Evolutionary conservation across 2,329 filamentous ascomycete species (phyloP).

Genomic region (Sphaerulina populicola): DNA sequence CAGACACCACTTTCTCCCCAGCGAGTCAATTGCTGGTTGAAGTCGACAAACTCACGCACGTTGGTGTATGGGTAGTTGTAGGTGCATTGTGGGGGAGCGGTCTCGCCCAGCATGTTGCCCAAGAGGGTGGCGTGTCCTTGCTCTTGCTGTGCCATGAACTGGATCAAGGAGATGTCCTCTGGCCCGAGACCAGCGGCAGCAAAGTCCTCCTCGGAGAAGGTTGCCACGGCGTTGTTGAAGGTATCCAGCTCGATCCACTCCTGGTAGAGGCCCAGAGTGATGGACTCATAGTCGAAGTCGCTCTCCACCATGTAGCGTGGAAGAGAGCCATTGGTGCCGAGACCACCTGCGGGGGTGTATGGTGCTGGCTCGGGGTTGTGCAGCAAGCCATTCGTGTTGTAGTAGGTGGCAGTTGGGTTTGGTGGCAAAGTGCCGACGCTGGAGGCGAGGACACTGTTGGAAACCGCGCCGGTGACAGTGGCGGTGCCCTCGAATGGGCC

Average conservation of each 20-base stretch:
- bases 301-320: constrained; percentile 70
- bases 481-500: constrained; percentile 59
- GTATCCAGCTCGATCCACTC: constrained; percentile 80
- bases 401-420: constrained; percentile 55
- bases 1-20: constrained; percentile 73
- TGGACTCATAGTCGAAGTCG: constrained; percentile 75
- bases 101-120: constrained; percentile 67
- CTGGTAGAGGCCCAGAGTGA: constrained; percentile 66
- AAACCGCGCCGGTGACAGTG: constrained; percentile 62
- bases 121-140: constrained; percentile 68
- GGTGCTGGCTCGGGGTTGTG: constrained; percentile 61
- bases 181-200: constrained; percentile 57
- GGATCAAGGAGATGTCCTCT: constrained; percentile 61
- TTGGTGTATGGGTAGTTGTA: constrained; percentile 75
- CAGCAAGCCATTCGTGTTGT: constrained; percentile 62
- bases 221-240: constrained; percentile 66
- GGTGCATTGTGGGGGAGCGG: constrained; percentile 62
- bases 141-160: constrained; percentile 72
- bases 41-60: constrained; percentile 71
- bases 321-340: constrained; percentile 67
- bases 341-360: constrained; percentile 60
- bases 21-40: constrained; percentile 75
- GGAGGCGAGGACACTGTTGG: constrained; percentile 49
- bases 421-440: constrained; percentile 53
- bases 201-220: constrained; percentile 63